These are phyloP conservation scores for Prototheca stagnorum DNA, from an alignment of 163 green algal genomes.

Conservation along the genomic window DNA sequence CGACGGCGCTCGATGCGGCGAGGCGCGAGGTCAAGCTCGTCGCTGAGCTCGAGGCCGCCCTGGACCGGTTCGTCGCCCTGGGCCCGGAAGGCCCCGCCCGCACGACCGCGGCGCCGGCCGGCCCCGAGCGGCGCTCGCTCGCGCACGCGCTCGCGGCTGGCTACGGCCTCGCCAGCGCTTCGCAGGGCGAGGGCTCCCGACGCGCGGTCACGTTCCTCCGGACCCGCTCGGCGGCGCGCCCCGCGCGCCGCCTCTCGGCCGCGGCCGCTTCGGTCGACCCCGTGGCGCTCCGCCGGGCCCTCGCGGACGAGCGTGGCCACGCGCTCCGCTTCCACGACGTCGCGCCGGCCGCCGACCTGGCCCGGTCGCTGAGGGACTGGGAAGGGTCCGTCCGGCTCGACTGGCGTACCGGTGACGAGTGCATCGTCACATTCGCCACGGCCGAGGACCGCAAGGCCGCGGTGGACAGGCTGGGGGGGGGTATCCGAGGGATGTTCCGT, in stretches of 20 bases:
- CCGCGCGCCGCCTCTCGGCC: background rate
- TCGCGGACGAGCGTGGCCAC: slow-evolving; percentile 3
- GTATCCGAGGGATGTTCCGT: slow-evolving; percentile 35
- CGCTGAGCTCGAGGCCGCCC: slow-evolving; percentile 20
- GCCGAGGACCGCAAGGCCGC: slow-evolving; percentile 9
- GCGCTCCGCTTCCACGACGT: slow-evolving; percentile 18
- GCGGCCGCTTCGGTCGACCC: slow-evolving; percentile 4
- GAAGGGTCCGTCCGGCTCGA: slow-evolving; percentile 17
- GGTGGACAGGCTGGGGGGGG: slow-evolving; percentile 26
- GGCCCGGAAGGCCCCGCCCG: background rate
- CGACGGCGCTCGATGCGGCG: slow-evolving; percentile 12
- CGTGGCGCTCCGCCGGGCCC: slow-evolving; percentile 9
- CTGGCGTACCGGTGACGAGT: slow-evolving; percentile 7
- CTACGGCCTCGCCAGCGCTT: slow-evolving; percentile 21
- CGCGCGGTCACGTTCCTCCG: slow-evolving; percentile 29
- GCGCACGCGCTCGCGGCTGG: slow-evolving; percentile 25
- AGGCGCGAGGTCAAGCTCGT: slow-evolving; percentile 8
- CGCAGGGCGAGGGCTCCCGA: slow-evolving; percentile 15
- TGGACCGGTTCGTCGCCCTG: slow-evolving; percentile 23
- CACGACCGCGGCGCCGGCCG: slow-evolving; percentile 15
- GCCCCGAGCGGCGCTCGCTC: slow-evolving; percentile 12
- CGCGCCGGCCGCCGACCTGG: slow-evolving; percentile 14
- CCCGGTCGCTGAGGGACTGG: slow-evolving; percentile 28
- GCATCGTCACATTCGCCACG: slow-evolving; percentile 18
- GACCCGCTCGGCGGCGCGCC: slow-evolving; percentile 3